Evolutionary conservation across 805 yeast species (phyloP).

Genomic region (Ascoidea tarda): DNA sequence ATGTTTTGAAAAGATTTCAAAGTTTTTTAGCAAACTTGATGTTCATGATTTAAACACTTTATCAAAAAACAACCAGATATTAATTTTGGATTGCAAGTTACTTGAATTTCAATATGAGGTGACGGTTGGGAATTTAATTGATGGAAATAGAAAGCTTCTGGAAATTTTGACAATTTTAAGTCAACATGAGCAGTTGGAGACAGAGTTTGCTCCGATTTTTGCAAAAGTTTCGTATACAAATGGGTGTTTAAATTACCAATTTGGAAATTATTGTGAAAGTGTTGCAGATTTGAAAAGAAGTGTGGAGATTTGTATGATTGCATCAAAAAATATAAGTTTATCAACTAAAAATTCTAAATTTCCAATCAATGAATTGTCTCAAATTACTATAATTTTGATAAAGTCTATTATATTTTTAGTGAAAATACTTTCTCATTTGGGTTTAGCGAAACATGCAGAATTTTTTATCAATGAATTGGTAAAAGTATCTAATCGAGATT

Average conservation of each 20-base stretch:
- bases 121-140: no score
- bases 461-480: constrained; percentile 38
- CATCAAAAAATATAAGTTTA: not conserved
- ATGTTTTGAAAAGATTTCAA: not conserved
- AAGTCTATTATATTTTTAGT: constrained; percentile 17
- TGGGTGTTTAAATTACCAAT: no score
- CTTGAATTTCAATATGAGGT: no score
- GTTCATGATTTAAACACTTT: no score
- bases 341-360: constrained; percentile 10
- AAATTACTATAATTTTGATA: not conserved
- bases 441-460: constrained; percentile 43
- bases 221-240: no score
- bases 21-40: not conserved
- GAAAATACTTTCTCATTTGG: constrained; percentile 28
- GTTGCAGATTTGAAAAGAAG: not conserved
- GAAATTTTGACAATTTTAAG: no score
- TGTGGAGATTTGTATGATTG: no score
- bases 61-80: no score
- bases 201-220: no score
- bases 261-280: not conserved
- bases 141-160: no score
- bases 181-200: no score
- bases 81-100: no score
- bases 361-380: not conserved
- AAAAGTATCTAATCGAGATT: constrained; percentile 18